Evolutionary conservation across 2,329 filamentous ascomycete genomes (phyloP).

Genomic region (Colletotrichum trifolii): DNA sequence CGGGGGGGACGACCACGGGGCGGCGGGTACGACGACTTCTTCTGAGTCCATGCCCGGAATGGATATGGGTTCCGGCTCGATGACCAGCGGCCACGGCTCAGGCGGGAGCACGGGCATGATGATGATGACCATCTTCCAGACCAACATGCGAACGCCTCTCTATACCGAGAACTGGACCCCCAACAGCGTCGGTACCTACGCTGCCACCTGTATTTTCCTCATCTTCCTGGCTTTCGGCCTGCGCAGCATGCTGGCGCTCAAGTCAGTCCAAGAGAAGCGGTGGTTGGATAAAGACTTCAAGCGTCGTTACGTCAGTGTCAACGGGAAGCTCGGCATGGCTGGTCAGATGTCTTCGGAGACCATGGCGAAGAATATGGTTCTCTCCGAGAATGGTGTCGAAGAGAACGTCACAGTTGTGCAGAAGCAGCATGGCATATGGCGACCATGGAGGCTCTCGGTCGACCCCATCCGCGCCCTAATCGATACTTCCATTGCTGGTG

Average conservation of each 20-base stretch:
- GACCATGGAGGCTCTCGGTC: constrained; percentile 84
- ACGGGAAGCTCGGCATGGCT: constrained; percentile 69
- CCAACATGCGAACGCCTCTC: constrained; percentile 58
- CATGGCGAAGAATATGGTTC: constrained; percentile 71
- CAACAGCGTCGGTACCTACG: constrained; percentile 75
- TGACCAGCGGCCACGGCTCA: constrained; percentile 18
- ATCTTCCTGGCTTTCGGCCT: constrained; percentile 78
- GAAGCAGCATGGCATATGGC: constrained; percentile 60
- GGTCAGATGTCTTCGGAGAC: constrained; percentile 69
- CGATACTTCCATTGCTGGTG: constrained; percentile 77
- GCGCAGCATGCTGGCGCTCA: constrained; percentile 78
- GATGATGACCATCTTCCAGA: constrained; percentile 72
- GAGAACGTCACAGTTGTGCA: constrained; percentile 82
- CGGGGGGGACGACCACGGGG: constrained; percentile 22
- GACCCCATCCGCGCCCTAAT: constrained; percentile 79
- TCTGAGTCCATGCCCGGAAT: constrained; percentile 32
- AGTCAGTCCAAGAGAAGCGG: constrained; percentile 68
- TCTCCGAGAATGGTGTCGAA: constrained; percentile 82
- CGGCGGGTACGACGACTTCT: constrained; percentile 14
- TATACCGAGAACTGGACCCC: constrained; percentile 81
- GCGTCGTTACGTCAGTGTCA: constrained; percentile 81
- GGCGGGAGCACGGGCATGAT: constrained; percentile 36
- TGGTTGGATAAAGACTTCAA: constrained; percentile 80
- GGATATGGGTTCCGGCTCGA: constrained; percentile 31
- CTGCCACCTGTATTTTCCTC: constrained; percentile 91